These are phyloP conservation scores for Hippophae gyantsensis DNA, from an alignment of 306 rosid genomes.

Conservation along the genomic window DNA sequence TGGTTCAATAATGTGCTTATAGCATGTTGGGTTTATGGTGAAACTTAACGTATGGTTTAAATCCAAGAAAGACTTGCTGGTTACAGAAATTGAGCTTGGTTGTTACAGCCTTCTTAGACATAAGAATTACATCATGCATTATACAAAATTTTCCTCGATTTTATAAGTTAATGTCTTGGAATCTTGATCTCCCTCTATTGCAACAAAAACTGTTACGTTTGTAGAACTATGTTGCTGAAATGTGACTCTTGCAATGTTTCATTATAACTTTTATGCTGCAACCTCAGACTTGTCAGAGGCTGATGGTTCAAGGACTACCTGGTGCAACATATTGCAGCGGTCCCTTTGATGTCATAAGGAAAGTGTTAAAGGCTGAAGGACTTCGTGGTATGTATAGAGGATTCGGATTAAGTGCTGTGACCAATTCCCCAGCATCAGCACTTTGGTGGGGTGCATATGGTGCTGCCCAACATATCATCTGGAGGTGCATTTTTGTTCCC, in stretches of 20 bases:
- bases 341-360: slow-evolving; percentile 46
- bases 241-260: not conserved
- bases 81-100: too few species aligned
- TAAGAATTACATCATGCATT: not conserved
- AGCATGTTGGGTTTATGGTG: too few species aligned
- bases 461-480: slow-evolving; percentile 69
- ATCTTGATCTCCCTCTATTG: not conserved
- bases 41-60: too few species aligned
- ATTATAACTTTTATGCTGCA: too few species aligned
- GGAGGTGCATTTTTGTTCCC: slow-evolving; percentile 45
- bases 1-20: too few species aligned
- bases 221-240: not conserved
- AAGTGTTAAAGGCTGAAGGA: slow-evolving; percentile 59
- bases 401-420: slow-evolving; percentile 60
- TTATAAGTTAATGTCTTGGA: not conserved
- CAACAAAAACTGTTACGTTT: not conserved
- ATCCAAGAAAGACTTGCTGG: too few species aligned
- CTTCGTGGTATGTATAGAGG: slow-evolving; percentile 82
- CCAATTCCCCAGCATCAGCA: slow-evolving; percentile 81
- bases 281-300: slow-evolving; percentile 66
- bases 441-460: slow-evolving; percentile 97
- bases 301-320: slow-evolving; percentile 88
- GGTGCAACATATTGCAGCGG: slow-evolving; percentile 50
- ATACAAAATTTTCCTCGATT: not conserved
- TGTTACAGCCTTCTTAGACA: too few species aligned